Base-by-base conservation (phyloP, 805 yeast species). In the Pichia phayaonensis region DNA sequence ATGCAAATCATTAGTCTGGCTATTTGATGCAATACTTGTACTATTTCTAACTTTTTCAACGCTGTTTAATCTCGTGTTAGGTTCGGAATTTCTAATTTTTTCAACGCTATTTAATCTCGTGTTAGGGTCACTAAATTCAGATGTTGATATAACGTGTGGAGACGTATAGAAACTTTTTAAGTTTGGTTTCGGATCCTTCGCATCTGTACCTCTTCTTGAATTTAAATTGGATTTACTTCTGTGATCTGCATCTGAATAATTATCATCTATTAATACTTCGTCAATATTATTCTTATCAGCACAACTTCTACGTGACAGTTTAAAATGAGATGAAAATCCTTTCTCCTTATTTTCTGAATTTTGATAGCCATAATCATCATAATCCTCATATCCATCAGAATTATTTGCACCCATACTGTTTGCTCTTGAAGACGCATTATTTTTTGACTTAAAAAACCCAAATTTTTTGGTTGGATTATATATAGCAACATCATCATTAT, bases 101-200 rank as follows among this genome's bases (percentile, higher is more conserved):
- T 20, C 6, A 20, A 44, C 48, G 40, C 48, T 49, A 24, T 40
- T 49, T 4, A 40, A 18, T 36, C 44, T 45, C 18, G 45, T 34
- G 22, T 15, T 40, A 5, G 40, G 20, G 7, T 27, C 49, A 24
- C 53, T 46, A 12, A 41, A 40, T 3, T 50, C 49, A 26, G 44
- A 31, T 22, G 47, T 42, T 12, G 40, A 29, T 1, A 50, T 50
- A 8, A 40, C 40, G 29, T 46, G 45, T n/a, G 53, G 53, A 2
- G 47, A 46, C 2, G 45, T 27, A 39, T 42, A 42, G n/a, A 41
- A 18, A 8, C 26, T 24, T 39, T 40, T 45, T 13, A 50, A 13
- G 16, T 22, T 24, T 21, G 38, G 38, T 34, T 34, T 34, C 1
- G 20, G 11, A 7, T 34, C 38, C 20, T 34, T 34, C 12, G 11